Conservation (phyloP, 805 yeast genomes). For the Myxozyma kluyveri region DNA sequence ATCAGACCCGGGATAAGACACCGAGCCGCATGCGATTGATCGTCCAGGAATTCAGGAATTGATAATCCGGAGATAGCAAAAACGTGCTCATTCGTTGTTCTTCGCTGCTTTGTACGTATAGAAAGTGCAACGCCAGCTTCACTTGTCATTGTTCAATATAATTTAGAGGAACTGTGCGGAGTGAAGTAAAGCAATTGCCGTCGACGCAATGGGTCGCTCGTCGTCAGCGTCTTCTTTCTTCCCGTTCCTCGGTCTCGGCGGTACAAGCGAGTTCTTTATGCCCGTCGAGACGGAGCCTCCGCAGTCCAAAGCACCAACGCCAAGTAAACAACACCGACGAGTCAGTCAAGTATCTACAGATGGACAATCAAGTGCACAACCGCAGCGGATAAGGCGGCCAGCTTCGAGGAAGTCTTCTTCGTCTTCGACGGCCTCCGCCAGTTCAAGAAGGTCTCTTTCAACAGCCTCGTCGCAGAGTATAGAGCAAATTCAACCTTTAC, state of each 20-base stretch:
- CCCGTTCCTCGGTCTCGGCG: neutral
- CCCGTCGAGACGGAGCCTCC: neutral
- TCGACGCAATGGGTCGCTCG: neutral
- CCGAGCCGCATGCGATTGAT: no score
- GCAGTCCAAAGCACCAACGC: neutral
- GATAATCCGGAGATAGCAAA: no score
- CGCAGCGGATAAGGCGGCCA: neutral
- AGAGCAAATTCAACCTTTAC: neutral
- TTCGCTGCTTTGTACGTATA: no score
- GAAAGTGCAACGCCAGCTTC: no score
- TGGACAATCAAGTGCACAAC: neutral
- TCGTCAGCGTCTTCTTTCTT: neutral
- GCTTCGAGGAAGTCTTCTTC: neutral
- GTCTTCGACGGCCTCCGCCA: neutral
- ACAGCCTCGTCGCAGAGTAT: neutral
- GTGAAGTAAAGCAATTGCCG: no score
- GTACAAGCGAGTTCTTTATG: neutral
- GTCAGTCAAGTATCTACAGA: neutral
- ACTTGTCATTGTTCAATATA: no score
- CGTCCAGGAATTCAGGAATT: no score
- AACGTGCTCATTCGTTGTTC: no score
- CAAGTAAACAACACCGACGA: neutral
- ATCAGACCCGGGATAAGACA: no score
- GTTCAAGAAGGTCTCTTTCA: neutral
- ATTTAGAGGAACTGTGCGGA: no score